Evolutionary conservation across 2,329 filamentous ascomycete species (phyloP), one percentile per base, ranked within the genome.

Genomic region (Elsinoe perseae): DNA sequence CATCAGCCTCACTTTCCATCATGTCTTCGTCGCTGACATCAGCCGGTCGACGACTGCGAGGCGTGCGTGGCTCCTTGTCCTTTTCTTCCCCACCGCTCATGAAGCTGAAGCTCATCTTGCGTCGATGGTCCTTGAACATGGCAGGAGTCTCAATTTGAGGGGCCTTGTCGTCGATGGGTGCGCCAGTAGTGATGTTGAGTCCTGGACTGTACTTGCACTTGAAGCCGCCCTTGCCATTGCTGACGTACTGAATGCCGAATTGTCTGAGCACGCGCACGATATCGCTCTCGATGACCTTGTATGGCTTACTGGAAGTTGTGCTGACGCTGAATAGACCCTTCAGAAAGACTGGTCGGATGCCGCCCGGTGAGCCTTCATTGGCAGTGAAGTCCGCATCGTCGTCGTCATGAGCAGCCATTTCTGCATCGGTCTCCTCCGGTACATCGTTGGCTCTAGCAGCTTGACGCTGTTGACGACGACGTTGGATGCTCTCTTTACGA

Each of bases 271-370:
- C 93, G 50, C 92, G 81, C 66, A 95, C 95, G 63, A 98, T 88
- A 67, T 98, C 93, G 5, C 83, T 77, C 36, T 92, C 84, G 60
- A 98, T 98, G 58, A 89, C 83, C 1, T 84, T 77, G 9, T 97
- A 81, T 1, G 92, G 89, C 68, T 95, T 95, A 66, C 85, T 93
- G 57, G 90, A 96, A 5, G 93, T 98, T 0, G 93, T 98, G 3
- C 89, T 95, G 55, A 97, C 93, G 65, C 92, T 97, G 74, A 98
- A 97, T 16, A 98, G 78, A 3, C 93, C 93, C 72, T 97, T 98
- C 57, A 98, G 80, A 69, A 87, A 97, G 2, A 97, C 93, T 0
- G 93, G 93, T 69, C 95, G 96, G 10, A 92, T 85, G 59, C 92
- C 81, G 62, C 95, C 89, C 4, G 86, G 84, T 62, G 81, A 83